Conservation (phyloP, 2,329 filamentous ascomycete genomes). For the Orbilia ellipsospora region DNA sequence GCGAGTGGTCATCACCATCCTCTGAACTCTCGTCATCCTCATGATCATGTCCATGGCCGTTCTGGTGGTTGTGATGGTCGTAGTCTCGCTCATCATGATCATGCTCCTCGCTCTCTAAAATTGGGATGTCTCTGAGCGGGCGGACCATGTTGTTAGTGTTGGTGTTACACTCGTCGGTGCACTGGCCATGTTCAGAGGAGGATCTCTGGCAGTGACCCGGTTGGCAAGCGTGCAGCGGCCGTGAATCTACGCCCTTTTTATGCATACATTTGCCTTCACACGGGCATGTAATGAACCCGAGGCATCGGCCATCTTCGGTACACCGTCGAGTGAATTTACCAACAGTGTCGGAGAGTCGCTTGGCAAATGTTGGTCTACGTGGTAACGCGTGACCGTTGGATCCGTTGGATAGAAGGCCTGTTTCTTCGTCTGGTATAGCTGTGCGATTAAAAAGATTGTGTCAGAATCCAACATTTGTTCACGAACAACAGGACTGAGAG, state of each 20-base stretch:
- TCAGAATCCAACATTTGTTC: not conserved
- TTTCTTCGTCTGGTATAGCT: slow-evolving; percentile 45
- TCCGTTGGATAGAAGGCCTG: slow-evolving; percentile 28
- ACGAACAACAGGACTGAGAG: not conserved
- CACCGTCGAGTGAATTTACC: slow-evolving; percentile 52
- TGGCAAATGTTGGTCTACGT: slow-evolving; percentile 27
- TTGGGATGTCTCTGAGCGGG: slow-evolving; percentile 30
- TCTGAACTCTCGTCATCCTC: slow-evolving; percentile 54
- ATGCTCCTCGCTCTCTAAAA: slow-evolving; percentile 56
- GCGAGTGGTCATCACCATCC: slow-evolving; percentile 60
- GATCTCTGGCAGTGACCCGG: slow-evolving; percentile 34
- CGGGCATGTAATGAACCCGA: slow-evolving; percentile 58
- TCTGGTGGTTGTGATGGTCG: slow-evolving; percentile 58
- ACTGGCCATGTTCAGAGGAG: slow-evolving; percentile 2
- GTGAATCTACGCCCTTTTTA: slow-evolving; percentile 15
- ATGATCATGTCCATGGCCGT: slow-evolving; percentile 59
- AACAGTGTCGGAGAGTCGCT: slow-evolving; percentile 41
- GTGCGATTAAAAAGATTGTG: not conserved
- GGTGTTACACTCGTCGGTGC: slow-evolving; percentile 21
- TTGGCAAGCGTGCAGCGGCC: slow-evolving; percentile 37
- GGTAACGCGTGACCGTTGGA: slow-evolving; percentile 4
- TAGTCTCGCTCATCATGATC: slow-evolving; percentile 56
- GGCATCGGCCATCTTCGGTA: slow-evolving; percentile 56
- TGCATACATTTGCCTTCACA: slow-evolving; percentile 57
- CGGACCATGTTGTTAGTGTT: slow-evolving; percentile 18